A percentile compares a stretch with the other conserved stretches of the same genome.
Evolutionary conservation across 164 flowering plant species (phyloP).

Genomic region (Taxillus chinensis): DNA sequence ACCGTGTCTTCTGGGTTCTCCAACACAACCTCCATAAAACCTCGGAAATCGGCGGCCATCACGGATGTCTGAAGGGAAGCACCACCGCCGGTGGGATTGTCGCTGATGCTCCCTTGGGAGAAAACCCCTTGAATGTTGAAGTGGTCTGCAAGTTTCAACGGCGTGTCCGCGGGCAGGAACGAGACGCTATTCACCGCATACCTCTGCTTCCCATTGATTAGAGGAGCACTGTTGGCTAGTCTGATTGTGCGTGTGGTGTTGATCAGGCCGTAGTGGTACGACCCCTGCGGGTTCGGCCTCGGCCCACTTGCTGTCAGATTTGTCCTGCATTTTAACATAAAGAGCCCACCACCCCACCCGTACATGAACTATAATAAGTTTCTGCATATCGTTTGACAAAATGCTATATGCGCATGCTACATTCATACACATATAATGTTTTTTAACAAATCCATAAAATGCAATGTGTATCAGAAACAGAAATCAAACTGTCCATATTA

Average conservation of each 20-base stretch:
- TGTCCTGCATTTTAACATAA: slow-evolving; percentile 26
- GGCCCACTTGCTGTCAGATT: slow-evolving; percentile 89
- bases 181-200: slow-evolving; percentile 83
- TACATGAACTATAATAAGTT: too few relatives aligned
- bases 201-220: slow-evolving; percentile 72
- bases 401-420: too few relatives aligned
- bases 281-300: slow-evolving; percentile 94
- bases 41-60: slow-evolving; percentile 75
- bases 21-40: slow-evolving; percentile 54
- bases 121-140: slow-evolving; percentile 65
- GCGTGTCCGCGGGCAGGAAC: slow-evolving; percentile 69
- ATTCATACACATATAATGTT: too few relatives aligned
- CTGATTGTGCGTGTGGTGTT: slow-evolving; percentile 57
- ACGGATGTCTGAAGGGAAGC: slow-evolving; percentile 72
- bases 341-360: too few relatives aligned
- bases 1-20: slow-evolving; percentile 58
- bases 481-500: too few relatives aligned
- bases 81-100: slow-evolving; percentile 49
- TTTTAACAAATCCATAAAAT: not conserved
- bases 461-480: not conserved
- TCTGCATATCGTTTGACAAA: too few relatives aligned
- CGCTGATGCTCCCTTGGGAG: slow-evolving; percentile 54
- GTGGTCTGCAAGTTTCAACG: slow-evolving; percentile 74
- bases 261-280: slow-evolving; percentile 81
- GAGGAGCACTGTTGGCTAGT: slow-evolving; percentile 55